Percentiles rank a stretch among this genome's conserved stretches.
Conservation (phyloP, 352 stramenopile genomes). For the Pseudoperonospora humuli region DNA sequence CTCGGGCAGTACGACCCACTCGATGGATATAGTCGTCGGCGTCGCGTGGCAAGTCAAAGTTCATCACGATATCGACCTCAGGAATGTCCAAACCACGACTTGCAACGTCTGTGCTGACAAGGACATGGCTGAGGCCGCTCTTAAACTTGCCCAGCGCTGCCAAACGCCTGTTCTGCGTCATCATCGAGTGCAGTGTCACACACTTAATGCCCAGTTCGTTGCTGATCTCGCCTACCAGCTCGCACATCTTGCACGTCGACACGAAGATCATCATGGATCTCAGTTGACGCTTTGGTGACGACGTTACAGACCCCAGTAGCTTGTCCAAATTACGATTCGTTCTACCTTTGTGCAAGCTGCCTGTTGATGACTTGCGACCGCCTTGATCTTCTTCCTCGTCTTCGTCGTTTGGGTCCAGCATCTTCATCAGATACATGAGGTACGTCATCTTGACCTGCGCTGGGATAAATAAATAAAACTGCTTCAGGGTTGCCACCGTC, state of each 20-base stretch:
- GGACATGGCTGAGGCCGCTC: constrained; percentile 84
- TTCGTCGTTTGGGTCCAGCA: constrained; percentile 50
- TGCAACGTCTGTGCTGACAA: constrained; percentile 97
- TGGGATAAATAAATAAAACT: constrained; percentile 98
- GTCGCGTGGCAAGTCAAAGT: constrained; percentile 94
- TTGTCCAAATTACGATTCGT: constrained; percentile 26
- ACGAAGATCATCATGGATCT: constrained; percentile 96
- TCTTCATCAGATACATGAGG: constrained; percentile 84
- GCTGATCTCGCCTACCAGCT: constrained; percentile 92
- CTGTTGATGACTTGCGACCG: constrained; percentile 21
- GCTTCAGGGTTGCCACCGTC: constrained; percentile 89
- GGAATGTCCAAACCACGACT: constrained; percentile 96
- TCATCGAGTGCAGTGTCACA: constrained; percentile 94
- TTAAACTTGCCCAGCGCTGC: constrained; percentile 97
- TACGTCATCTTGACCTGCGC: constrained; percentile 94
- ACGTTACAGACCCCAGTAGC: constrained; percentile 12
- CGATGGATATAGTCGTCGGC: constrained; percentile 98
- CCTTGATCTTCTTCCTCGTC: constrained; percentile 47
- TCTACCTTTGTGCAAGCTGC: constrained; percentile 22
- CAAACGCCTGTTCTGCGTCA: constrained; percentile 91
- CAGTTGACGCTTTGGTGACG: constrained; percentile 27
- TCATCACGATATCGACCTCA: constrained; percentile 94
- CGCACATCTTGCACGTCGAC: constrained; percentile 92
- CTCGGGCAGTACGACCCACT: constrained; percentile 92
- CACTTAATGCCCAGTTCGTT: constrained; percentile 89